phyloP scores from a whole-genome alignment of 192 early-diverging fungal genomes.

The Nowakowskiella sp. region DNA sequence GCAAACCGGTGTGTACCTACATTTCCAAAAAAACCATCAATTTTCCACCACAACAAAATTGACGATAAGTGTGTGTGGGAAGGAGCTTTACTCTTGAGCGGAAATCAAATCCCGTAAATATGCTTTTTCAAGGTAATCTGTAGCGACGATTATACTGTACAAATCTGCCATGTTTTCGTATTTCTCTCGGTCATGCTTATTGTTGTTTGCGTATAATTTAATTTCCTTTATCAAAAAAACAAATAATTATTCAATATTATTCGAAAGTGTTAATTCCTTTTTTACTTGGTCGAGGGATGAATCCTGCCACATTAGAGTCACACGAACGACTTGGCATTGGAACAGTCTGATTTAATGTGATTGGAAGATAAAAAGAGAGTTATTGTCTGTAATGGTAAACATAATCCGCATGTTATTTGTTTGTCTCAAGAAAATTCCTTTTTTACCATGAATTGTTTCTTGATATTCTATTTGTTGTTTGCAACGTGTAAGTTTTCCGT shows the following conservation, averaged over 20 bases:
- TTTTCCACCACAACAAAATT: conserved; percentile 5
- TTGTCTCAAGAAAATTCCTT: too few species aligned
- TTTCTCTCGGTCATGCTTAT: conserved; percentile 81
- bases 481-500: too few species aligned
- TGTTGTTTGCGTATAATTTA: conserved; percentile 67
- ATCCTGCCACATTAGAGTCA: too few species aligned
- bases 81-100: conserved; percentile 56
- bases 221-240: conserved; percentile 67
- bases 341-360: too few species aligned
- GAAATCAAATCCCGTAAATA: conserved; percentile 83
- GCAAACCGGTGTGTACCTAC: conserved; percentile 83
- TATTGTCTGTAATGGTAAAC: too few species aligned
- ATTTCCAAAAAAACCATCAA: not conserved
- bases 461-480: too few species aligned
- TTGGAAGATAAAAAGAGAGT: too few species aligned
- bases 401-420: too few species aligned
- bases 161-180: conserved; percentile 90
- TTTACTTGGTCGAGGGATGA: too few species aligned
- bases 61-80: conserved; percentile 7
- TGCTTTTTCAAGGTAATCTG: conserved; percentile 87
- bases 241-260: not conserved
- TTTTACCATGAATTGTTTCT: too few species aligned
- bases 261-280: conserved; percentile 18
- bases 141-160: conserved; percentile 82
- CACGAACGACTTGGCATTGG: too few species aligned